Base-by-base conservation (phyloP, 2,329 filamentous ascomycete species). In the Xylariaceae sp. region DNA sequence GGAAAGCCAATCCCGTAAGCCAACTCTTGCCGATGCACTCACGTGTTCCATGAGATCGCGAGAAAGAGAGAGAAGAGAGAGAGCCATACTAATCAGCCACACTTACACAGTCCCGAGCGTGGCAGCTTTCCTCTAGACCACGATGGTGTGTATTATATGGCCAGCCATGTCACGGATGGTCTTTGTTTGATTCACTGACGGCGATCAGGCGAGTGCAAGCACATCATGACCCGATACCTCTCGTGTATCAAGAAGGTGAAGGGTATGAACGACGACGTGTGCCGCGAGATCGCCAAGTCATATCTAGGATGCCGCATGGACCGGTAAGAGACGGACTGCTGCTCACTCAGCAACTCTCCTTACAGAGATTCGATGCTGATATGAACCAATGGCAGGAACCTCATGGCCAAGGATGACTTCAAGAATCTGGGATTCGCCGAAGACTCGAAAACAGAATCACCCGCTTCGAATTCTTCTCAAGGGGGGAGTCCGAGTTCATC, bases 91-190 rank as follows among this genome's bases (percentile, higher is more conserved):
- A 54, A 61, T 54, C 35, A 53, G 37, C 23, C 56, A 17, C 11
- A 51, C 13, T 51, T n/a, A 35, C 49, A 4, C 66, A 94, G 90
- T 59, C 93, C 93, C 4, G 89, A 97, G 73, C 87, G 92, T 68
- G 93, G 93, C 58, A 95, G 90, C 69, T 97, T 97, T 71, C 93
- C 93, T n/a, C 85, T 97, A 58, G 93, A 97, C 74, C 92, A 97
- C 69, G 92, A 96, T 74, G 91, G 85, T 87, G 76, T 66, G 73
- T 41, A 6, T 15, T 3, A 4, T 30, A 15, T 34, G 1, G 15
- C 15, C 15, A 34, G 47, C 30, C 15, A 53, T 51, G 30, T 15
- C 23, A 8, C 44, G 50, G 17, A 59, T 37, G 4, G 3, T 55
- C n/a, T 6, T 9, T 17, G 13, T 15, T 15, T 45, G n/a, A 5